Base-by-base conservation (phyloP, 1,139 yeast genomes). In the Neolecta irregularis region DNA sequence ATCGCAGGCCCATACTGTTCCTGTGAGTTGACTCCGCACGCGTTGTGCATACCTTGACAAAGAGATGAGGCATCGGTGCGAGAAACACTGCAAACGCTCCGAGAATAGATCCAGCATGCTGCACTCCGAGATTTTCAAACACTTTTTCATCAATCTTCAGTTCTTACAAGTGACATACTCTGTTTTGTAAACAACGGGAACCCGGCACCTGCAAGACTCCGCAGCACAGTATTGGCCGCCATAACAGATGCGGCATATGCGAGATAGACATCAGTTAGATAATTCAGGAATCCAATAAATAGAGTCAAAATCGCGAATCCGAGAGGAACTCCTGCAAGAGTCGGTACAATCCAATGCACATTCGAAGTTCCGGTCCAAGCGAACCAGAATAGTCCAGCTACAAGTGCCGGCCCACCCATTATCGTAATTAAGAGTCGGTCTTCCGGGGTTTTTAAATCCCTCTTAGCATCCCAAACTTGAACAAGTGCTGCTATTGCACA, bases 1-100 rank as follows among this genome's bases (percentile, higher is more conserved):
- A 80, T 56, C 24, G 43, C 40, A 43, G 65, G 64, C 43, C 94
- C 94, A 51, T 61, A 79, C 29, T 22, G n/a, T n/a, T n/a, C n/a
- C n/a, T n/a, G n/a, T n/a, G n/a, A n/a, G n/a, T n/a, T n/a, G n/a
- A n/a, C n/a, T n/a, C n/a, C n/a, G n/a, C n/a, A n/a, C n/a, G n/a
- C n/a, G n/a, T n/a, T n/a, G n/a, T n/a, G n/a, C n/a, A n/a, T n/a
- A n/a, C n/a, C n/a, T n/a, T n/a, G 60, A 75, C 77, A 51, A 83
- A 80, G 7, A 69, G 66, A 52, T 74, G 76, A 11, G 95, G 95
- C 44, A 83, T 69, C n/a, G 69, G 56, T 43, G 79, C 65, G 46
- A 81, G 79, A 1, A 77, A 91, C 41, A 80, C 65, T 7, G 91
- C 70, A 46, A 83, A 68, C 50, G 81, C 81, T 0, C 93, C 94